Conservation (phyloP, 192 early-diverging fungal genomes). For the Backusella luteola region DNA sequence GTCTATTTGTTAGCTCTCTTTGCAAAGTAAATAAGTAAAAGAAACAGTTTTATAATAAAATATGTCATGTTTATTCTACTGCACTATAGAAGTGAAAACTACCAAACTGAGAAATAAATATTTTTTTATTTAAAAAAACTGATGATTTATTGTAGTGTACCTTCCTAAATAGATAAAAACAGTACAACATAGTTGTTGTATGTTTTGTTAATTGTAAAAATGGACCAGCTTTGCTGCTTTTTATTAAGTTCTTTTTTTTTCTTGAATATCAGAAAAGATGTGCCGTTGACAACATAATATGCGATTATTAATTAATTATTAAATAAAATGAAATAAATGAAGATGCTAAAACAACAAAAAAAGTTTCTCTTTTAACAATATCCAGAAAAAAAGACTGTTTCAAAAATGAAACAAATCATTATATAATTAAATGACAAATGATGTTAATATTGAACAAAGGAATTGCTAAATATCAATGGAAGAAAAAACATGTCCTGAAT, state of each 20-base stretch:
- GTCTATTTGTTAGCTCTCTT: background rate
- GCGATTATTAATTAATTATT: background rate
- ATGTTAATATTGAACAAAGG: background rate
- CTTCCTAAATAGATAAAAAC: background rate
- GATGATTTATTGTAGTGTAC: background rate
- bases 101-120: background rate
- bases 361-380: background rate
- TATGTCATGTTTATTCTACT: background rate
- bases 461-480: background rate
- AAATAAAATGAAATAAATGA: background rate
- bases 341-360: background rate
- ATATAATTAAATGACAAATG: background rate
- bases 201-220: background rate
- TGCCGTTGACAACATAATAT: background rate
- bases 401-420: background rate
- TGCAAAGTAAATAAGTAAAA: background rate
- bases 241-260: background rate
- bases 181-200: background rate
- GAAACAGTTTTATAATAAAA: background rate
- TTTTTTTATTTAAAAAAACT: background rate
- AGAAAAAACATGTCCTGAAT: background rate
- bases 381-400: background rate
- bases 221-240: background rate
- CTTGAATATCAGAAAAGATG: background rate
- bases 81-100: background rate